Percentiles rank a stretch among this genome's conserved stretches.
Conservation (phyloP, 257 asterid species). For the Penstemon eatonii region DNA sequence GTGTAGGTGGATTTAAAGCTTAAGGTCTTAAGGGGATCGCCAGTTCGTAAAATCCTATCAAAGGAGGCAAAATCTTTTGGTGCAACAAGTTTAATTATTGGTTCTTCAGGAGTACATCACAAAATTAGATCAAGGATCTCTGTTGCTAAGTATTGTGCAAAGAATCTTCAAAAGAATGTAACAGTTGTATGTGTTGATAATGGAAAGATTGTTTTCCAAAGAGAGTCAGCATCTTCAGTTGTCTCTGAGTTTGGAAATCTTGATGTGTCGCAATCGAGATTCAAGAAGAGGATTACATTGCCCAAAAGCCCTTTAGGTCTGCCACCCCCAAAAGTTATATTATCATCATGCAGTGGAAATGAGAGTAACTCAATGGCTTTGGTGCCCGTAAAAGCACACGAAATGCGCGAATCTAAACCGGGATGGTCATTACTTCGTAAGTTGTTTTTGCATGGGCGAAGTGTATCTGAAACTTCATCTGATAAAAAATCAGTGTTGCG, state of each 20-base stretch:
- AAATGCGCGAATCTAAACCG: constrained; percentile 41
- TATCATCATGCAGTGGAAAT: constrained; percentile 29
- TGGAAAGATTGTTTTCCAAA: constrained; percentile 67
- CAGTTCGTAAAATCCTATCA: constrained; percentile 60
- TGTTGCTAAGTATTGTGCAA: constrained; percentile 80
- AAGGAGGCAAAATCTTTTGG: constrained; percentile 61
- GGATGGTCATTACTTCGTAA: constrained; percentile 68
- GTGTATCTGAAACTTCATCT: constrained; percentile 37
- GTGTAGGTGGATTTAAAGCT: constrained; percentile 84
- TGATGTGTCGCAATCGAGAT: constrained; percentile 37
- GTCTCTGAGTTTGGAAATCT: constrained; percentile 34
- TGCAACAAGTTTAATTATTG: constrained; percentile 64
- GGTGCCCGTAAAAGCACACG: constrained; percentile 48
- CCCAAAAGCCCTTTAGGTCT: constrained; percentile 45
- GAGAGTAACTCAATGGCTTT: constrained; percentile 54
- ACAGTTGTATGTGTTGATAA: constrained; percentile 68
- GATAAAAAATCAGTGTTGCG: constrained; percentile 47
- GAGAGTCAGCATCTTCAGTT: constrained; percentile 40
- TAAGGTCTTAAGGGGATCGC: constrained; percentile 77
- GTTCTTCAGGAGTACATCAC: constrained; percentile 54
- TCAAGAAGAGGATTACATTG: constrained; percentile 44
- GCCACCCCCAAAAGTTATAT: constrained; percentile 31
- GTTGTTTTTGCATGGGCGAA: constrained; percentile 39
- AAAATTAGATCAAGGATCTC: constrained; percentile 63
- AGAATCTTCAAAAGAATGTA: constrained; percentile 49